Evolutionary conservation across 176 grass and related monocot genomes (phyloP).

Genomic region (Pharus latifolius): DNA sequence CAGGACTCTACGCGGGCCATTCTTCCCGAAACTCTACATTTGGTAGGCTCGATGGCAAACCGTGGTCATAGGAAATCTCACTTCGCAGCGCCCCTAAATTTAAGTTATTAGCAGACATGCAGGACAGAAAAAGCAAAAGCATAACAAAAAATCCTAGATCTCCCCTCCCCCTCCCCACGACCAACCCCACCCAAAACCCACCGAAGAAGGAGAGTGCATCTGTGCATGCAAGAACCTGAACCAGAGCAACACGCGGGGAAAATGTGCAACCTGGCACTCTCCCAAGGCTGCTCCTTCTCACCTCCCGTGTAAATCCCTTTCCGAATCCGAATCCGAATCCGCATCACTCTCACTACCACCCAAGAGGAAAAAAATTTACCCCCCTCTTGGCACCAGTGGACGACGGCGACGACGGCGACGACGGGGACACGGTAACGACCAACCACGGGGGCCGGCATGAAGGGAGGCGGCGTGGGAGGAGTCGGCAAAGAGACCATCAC

Average conservation of each 20-base stretch:
- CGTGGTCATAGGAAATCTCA: no score
- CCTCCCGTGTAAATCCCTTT: neutral
- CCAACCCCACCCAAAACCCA: neutral
- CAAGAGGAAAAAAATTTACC: neutral
- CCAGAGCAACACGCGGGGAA: constrained; percentile 5
- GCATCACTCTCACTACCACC: neutral
- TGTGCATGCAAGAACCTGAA: neutral
- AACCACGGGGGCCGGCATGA: constrained; percentile 36
- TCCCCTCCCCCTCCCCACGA: no score
- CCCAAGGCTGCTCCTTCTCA: neutral
- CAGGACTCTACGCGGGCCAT: no score
- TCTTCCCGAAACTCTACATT: no score
- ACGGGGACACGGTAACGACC: neutral
- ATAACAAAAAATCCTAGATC: no score
- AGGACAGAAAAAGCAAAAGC: no score
- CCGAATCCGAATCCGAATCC: no score
- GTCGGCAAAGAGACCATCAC: constrained; percentile 34
- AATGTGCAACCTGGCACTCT: constrained; percentile 19
- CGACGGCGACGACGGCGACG: neutral
- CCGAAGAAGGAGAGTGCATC: neutral
- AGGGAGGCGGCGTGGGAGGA: constrained; percentile 15
- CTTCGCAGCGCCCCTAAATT: no score
- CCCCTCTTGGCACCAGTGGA: neutral
- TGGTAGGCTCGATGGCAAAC: no score
- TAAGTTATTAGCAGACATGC: no score